Conservation (phyloP, 2,329 filamentous ascomycete genomes). For the Monosporascus sp. region DNA sequence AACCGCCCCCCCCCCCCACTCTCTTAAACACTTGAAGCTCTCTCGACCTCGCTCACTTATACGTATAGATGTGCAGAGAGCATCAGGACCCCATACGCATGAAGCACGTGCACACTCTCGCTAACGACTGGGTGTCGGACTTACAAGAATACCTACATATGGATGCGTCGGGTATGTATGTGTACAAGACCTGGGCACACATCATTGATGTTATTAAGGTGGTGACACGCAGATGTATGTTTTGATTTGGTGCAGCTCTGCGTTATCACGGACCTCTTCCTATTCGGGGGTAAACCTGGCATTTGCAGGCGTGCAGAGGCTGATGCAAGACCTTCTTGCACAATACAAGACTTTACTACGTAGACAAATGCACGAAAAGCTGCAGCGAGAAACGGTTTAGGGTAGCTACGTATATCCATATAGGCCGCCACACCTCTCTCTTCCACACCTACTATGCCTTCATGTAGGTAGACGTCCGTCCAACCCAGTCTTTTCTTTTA, state of each 20-base stretch:
- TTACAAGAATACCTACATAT: no score
- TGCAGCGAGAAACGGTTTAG: background rate
- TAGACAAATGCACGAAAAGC: background rate
- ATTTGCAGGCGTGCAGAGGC: background rate
- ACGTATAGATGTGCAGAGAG: no score
- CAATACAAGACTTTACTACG: no score
- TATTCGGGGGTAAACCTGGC: background rate
- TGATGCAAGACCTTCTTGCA: background rate
- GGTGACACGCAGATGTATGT: background rate
- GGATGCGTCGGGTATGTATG: background rate
- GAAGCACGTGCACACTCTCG: no score
- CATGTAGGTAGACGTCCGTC: no score
- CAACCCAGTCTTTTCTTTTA: no score
- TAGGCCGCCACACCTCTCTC: background rate
- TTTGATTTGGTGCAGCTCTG: background rate
- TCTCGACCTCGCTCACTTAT: no score
- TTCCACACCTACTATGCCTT: background rate
- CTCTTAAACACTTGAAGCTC: no score
- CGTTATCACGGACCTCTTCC: background rate
- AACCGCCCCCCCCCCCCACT: no score
- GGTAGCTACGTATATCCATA: background rate
- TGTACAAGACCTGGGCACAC: background rate
- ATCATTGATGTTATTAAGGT: background rate
- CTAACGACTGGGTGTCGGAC: no score
- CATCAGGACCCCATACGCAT: no score